phyloP scores from a whole-genome alignment of 176 grass and related monocot genomes.

The Chloris gayana region DNA sequence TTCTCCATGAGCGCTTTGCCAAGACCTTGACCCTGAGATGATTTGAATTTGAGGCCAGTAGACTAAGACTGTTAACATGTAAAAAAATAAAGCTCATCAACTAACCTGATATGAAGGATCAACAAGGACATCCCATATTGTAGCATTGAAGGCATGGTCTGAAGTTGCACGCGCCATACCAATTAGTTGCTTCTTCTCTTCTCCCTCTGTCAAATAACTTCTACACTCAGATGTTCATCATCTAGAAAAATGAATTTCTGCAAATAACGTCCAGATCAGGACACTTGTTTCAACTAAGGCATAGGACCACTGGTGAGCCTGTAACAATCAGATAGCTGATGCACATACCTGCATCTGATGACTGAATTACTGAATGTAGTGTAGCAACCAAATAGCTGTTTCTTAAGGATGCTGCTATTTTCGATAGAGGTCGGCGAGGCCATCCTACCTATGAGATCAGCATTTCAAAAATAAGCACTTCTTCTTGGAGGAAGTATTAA shows the following conservation, averaged over 20 bases:
- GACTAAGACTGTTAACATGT: background rate
- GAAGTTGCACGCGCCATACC: slow-evolving; percentile 98
- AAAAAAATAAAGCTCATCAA: background rate
- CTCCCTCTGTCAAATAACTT: slow-evolving; percentile 99
- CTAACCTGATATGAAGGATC: slow-evolving; percentile 95
- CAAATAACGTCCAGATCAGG: slow-evolving; percentile 50
- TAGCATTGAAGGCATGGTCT: slow-evolving; percentile 98
- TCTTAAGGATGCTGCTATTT: slow-evolving; percentile 89
- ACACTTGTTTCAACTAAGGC: slow-evolving; percentile 21
- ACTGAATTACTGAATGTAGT: slow-evolving; percentile 71
- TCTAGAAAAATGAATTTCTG: slow-evolving; percentile 72
- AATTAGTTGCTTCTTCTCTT: slow-evolving; percentile 75
- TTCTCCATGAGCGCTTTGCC: slow-evolving; percentile 91
- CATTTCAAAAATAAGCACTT: slow-evolving; percentile 33
- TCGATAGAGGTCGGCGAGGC: slow-evolving; percentile 91
- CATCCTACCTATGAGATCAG: slow-evolving; percentile 80
- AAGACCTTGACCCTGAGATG: slow-evolving; percentile 86
- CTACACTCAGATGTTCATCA: slow-evolving; percentile 91
- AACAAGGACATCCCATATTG: slow-evolving; percentile 98
- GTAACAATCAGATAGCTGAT: slow-evolving; percentile 14
- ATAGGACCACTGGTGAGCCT: slow-evolving; percentile 15
- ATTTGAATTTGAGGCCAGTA: background rate
- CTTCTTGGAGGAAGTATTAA: background rate
- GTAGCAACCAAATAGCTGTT: slow-evolving; percentile 95
- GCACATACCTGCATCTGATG: slow-evolving; percentile 51